Conservation (phyloP, 305 asterid genomes). For the Solanum hybrid region DNA sequence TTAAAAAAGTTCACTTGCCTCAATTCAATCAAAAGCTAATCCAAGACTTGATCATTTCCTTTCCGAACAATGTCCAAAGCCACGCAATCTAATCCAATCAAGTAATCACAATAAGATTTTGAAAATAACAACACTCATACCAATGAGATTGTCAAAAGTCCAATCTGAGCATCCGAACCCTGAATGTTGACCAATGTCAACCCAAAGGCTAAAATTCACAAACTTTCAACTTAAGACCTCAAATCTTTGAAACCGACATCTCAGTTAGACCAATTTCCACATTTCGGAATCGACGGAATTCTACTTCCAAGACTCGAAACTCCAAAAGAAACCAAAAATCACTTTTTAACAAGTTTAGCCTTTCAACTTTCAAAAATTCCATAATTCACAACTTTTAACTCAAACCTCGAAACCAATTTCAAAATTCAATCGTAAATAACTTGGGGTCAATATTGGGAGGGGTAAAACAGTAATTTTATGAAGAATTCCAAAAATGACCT, state of each 20-base stretch:
- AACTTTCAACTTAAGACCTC: neutral
- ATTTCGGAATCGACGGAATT: neutral
- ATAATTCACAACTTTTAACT: neutral
- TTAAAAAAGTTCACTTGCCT: no score
- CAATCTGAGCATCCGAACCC: neutral
- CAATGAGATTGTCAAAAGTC: no score
- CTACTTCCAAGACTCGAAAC: neutral
- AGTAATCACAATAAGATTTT: no score
- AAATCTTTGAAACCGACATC: no score
- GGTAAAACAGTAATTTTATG: neutral
- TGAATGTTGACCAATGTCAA: neutral
- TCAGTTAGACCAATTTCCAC: neutral
- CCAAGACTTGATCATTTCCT: no score
- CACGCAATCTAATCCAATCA: no score
- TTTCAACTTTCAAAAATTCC: neutral
- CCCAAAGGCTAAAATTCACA: neutral
- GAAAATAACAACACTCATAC: no score
- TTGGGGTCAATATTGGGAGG: neutral
- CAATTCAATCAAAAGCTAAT: no score
- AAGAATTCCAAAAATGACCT: neutral
- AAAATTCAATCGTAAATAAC: neutral
- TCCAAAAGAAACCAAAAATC: neutral
- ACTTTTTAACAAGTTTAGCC: neutral
- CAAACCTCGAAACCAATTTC: neutral
- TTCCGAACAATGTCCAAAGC: no score